Evolutionary conservation across 345 rosid genomes (phyloP), one percentile per base, ranked within the genome.

Genomic region (Euphorbia lathyris): DNA sequence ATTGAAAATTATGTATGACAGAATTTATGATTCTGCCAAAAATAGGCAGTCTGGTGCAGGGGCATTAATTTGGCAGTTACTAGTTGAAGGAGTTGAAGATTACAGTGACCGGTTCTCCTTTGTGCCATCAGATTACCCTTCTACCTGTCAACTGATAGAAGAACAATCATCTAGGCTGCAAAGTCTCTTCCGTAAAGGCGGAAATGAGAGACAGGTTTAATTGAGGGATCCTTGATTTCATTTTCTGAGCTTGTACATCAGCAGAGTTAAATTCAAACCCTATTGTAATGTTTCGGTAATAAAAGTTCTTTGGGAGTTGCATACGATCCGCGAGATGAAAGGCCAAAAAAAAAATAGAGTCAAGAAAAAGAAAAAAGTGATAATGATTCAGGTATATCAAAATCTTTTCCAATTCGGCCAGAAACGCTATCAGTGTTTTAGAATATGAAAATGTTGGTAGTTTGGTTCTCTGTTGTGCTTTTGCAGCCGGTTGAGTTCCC

Each of bases 41-140:
- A 71, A 73, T 51, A n/a, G 72, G 30, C 70, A 57, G 64, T 73
- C 85, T 22, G 85, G 82, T 45, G 82, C 78, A 11, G 85, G 85
- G 59, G 76, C 82, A 74, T 70, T 82, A 47, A 42, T 82, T 29
- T 82, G 82, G 85, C 85, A 82, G 69, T 45, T 82, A 52, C 17
- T 79, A 66, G 83, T 71, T 42, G 79, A 74, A 63, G 85, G 73
- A 30, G 70, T 43, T 1, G 78, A 74, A 56, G 65, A 70, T 51
- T 82, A 78, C 57, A 16, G 74, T 42, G 85, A 82, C 61, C 69
- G 27, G 20, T 82, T 78, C 45, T 76, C 78, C 10, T 34, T 82
- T 6, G 71, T 82, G 16, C 76, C 82, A 7, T 71, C 72, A 74
- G 52, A 80, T 76, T 74, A 70, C 62, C 83, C 83, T 30, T 76